phyloP scores from a whole-genome alignment of 345 rosid genomes.

The Clarkia xantiana region DNA sequence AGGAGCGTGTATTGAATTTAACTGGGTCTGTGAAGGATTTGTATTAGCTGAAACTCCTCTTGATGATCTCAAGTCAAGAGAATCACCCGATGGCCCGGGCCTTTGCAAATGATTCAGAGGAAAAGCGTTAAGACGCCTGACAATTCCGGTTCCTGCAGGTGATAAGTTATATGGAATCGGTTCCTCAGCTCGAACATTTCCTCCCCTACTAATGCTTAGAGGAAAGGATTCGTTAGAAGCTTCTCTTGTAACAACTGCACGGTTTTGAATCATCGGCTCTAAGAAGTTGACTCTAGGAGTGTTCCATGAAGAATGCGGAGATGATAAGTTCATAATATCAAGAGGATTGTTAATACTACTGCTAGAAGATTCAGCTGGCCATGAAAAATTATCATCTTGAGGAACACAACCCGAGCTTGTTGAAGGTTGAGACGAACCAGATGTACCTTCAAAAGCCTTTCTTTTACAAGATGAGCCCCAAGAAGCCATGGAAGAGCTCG shows the following conservation, averaged over 20 bases:
- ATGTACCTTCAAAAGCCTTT: slow-evolving; percentile 73
- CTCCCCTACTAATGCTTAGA: slow-evolving; percentile 27
- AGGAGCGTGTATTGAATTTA: slow-evolving; percentile 28
- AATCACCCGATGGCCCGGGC: slow-evolving; percentile 26
- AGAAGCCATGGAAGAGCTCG: slow-evolving; percentile 41
- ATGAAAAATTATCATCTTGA: slow-evolving; percentile 32
- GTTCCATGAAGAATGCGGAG: slow-evolving; percentile 23
- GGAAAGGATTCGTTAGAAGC: slow-evolving; percentile 29
- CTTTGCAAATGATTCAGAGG: slow-evolving; percentile 26
- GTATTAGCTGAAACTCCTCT: slow-evolving; percentile 19
- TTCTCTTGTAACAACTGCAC: slow-evolving; percentile 38
- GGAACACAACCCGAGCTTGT: slow-evolving; percentile 39
- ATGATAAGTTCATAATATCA: slow-evolving; percentile 43
- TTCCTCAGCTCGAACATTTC: slow-evolving; percentile 41
- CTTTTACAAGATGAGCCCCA: slow-evolving; percentile 87
- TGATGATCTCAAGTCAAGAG: slow-evolving; percentile 33
- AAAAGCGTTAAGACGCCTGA: slow-evolving; percentile 25
- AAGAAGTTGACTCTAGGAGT: slow-evolving; percentile 24
- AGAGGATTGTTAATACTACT: slow-evolving; percentile 28
- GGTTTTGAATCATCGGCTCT: slow-evolving; percentile 29
- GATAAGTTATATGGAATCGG: slow-evolving; percentile 30
- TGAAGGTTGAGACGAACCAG: slow-evolving; percentile 39
- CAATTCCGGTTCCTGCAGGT: slow-evolving; percentile 25
- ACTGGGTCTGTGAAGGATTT: slow-evolving; percentile 28
- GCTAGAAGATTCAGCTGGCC: slow-evolving; percentile 20